Percentiles rank a stretch among this genome's conserved stretches.
Evolutionary conservation across 441 rosid species (phyloP).

Genomic region (Metrosideros polymorpha): DNA sequence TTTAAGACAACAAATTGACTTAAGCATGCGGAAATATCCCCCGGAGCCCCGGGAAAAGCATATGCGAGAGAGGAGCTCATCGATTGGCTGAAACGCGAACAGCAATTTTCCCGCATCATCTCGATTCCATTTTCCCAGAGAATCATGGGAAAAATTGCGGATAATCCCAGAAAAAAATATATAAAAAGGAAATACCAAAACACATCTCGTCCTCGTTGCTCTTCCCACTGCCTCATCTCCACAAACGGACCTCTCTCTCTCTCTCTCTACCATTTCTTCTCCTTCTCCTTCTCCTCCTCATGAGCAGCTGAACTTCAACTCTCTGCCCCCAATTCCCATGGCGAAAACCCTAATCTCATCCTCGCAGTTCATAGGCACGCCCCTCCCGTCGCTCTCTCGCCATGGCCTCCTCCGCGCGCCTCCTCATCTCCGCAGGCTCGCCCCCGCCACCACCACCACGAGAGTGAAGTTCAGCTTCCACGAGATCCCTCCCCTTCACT

Average conservation of each 20-base stretch:
- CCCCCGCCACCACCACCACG: slow-evolving; percentile 39
- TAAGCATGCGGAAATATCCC: background rate
- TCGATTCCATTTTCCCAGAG: background rate
- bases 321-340: slow-evolving; percentile 25
- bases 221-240: background rate
- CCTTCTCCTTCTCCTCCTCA: background rate
- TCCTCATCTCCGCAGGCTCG: slow-evolving; percentile 24
- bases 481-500: slow-evolving; percentile 50
- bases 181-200: background rate
- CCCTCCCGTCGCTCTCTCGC: slow-evolving; percentile 29
- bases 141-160: background rate
- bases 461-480: slow-evolving; percentile 53
- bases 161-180: background rate
- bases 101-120: background rate
- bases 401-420: slow-evolving; percentile 21
- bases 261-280: background rate
- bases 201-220: background rate
- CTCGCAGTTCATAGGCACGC: slow-evolving; percentile 47
- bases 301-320: slow-evolving; percentile 25
- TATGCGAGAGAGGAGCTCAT: background rate
- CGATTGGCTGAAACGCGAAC: background rate
- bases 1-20: background rate
- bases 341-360: slow-evolving; percentile 75
- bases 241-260: background rate
- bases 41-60: background rate